These are phyloP conservation scores for Wickerhamiella allomyrinae DNA, from an alignment of 805 yeast species.

Conservation along the genomic window DNA sequence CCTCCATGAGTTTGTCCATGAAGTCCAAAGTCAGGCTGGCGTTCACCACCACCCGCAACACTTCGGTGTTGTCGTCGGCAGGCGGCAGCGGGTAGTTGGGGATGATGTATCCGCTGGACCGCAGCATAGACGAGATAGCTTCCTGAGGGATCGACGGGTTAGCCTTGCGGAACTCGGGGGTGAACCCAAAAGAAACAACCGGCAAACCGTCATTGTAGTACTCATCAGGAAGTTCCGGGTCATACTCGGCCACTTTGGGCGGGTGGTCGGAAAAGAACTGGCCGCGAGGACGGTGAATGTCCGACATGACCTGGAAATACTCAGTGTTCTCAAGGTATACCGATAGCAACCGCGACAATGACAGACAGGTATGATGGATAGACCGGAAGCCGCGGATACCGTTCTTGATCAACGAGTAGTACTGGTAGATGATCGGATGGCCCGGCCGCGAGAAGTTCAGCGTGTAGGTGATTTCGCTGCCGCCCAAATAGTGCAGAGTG, in stretches of 20 bases:
- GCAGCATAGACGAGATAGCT: conserved; percentile 52
- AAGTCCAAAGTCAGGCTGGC: conserved; percentile 49
- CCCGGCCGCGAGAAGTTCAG: conserved; percentile 89
- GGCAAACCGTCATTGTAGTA: conserved; percentile 67
- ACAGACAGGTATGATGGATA: conserved; percentile 46
- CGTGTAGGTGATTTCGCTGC: conserved; percentile 73
- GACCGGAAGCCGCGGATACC: conserved; percentile 62
- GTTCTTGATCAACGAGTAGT: conserved; percentile 57
- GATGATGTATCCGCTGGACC: conserved; percentile 73
- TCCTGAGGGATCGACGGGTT: conserved; percentile 79
- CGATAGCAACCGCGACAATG: conserved; percentile 56
- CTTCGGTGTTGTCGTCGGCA: conserved; percentile 43
- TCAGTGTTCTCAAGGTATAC: conserved; percentile 48
- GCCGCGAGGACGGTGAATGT: conserved; percentile 51
- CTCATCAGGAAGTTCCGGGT: conserved; percentile 18
- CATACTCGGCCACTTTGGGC: conserved; percentile 14
- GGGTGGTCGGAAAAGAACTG: conserved; percentile 18
- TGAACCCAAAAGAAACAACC: conserved; percentile 72
- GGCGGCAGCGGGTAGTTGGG: conserved; percentile 80
- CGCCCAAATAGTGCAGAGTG: conserved; percentile 73
- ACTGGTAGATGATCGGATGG: conserved; percentile 78
- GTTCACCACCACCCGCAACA: conserved; percentile 73
- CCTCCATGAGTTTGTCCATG: conserved; percentile 49
- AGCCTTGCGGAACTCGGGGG: conserved; percentile 37
- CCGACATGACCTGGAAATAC: conserved; percentile 59